Base-by-base conservation (phyloP, 2,329 filamentous ascomycete species). In the Penicillium sp. region DNA sequence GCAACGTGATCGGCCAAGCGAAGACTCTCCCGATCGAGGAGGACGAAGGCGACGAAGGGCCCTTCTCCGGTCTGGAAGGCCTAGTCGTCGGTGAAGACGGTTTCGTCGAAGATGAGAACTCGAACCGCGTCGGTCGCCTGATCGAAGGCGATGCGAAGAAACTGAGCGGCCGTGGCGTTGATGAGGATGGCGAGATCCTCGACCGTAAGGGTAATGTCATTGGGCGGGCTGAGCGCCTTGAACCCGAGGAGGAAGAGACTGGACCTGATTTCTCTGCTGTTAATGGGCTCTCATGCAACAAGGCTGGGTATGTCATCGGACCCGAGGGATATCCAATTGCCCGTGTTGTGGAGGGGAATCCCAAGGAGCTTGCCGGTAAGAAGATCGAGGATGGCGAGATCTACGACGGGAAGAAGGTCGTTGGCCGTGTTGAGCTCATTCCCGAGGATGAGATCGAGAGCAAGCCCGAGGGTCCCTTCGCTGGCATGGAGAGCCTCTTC, bases 121-220 rank as follows among this genome's bases (percentile, higher is more conserved):
- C 73, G 45, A 78, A 74, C 48, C 66, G 69, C 1, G 73, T 78
- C 16, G 83, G 83, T 46, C 69, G 76, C 50, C 76, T 86, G 39
- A 74, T 81, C 18, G 81, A 86, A 61, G 83, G 83, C 45, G 82
- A 86, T 56, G 68, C 80, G 13, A 84, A 84, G 75, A 82, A 82
- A 56, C 77, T 86, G 29, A 70, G 84, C 50, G 83, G 83, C 46
- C 77, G 82, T 53, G 74, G 79, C 44, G 83, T 86, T 41, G 83
- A 86, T 59, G 82, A 85, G 60, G 83, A 86, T 64, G 83, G 83
- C 54, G 83, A 86, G 60, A 80, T 86, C 49, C 75, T 84, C 53
- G 83, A 86, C 69, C 82, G 83, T 61, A 80, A 80, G 61, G 83
- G 83, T 60, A 86, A 85, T 60, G 80, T 83, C 52, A 80, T 86